These are phyloP conservation scores for Stemphylium vesicarium DNA, from an alignment of 2,329 filamentous ascomycete genomes.

Conservation along the genomic window DNA sequence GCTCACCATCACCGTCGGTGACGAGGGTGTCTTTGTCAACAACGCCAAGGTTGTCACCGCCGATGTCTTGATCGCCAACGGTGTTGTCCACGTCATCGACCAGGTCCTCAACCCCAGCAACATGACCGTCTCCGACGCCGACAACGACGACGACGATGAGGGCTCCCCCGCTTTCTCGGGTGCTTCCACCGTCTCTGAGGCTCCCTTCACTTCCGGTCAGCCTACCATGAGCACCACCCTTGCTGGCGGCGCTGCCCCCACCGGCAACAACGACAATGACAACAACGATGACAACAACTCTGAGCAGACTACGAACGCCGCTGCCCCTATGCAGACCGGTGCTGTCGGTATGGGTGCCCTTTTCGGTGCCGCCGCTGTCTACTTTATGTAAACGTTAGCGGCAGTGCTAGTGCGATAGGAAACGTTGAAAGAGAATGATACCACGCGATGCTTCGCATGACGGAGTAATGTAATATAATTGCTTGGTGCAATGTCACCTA, in stretches of 20 bases:
- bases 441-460: neutral
- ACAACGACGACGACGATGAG: constrained; percentile 52
- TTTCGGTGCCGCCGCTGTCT: constrained; percentile 54
- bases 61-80: constrained; percentile 53
- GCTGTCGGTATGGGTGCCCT: constrained; percentile 56
- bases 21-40: constrained; percentile 53
- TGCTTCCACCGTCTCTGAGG: constrained; percentile 56
- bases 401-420: neutral
- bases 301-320: constrained; percentile 12
- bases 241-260: constrained; percentile 31
- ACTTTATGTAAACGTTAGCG: constrained; percentile 20
- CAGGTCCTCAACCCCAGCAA: constrained; percentile 63
- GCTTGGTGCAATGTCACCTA: no score
- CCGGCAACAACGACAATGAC: neutral
- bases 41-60: constrained; percentile 50
- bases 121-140: constrained; percentile 52
- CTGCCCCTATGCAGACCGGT: constrained; percentile 45
- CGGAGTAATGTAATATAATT: constrained; percentile 8
- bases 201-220: constrained; percentile 64
- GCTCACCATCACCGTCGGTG: constrained; percentile 50
- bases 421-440: no score
- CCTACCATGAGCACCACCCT: constrained; percentile 53
- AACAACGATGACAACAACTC: constrained; percentile 4
- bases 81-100: constrained; percentile 62
- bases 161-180: constrained; percentile 60